Evolutionary conservation across 768 basidiomycete species (phyloP), one percentile per base, ranked within the genome.

Genomic region (Calocybe gangraenosa): DNA sequence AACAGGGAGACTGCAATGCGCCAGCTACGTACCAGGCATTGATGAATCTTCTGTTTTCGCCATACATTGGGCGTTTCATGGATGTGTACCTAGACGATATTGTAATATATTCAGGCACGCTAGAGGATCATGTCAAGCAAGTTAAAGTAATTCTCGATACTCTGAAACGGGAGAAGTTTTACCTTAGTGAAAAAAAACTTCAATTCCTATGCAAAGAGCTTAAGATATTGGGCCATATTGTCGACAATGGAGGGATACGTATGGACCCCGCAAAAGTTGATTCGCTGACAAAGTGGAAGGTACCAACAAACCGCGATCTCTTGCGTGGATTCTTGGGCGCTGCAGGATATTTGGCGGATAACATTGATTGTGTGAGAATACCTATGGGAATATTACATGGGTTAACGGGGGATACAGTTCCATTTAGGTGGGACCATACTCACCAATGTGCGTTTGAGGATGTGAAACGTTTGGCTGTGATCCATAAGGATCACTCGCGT

Each of bases 261-360:
- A 71, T 72, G 67, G 66, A 74, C 21, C 69, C 66, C 0, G 45
- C 61, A n/a, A 74, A 74, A 33, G 68, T 74, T 0, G 62, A 72
- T 40, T 31, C 46, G 0, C 57, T 71, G 0, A 1, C 56, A 1
- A 60, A 61, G 2, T 63, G 61, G 61, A 59, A 60, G 28, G 51
- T 49, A 0, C 64, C 62, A 0, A 61, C 54, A 0, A 63, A 54
- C 28, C 55, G 57, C 7, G 59, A 61, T 19, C 43, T 65, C 4
- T 37, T 69, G n/a, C 42, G 37, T 1, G 58, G 61, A 2, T 70
- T 72, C 48, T 40, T 68, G 0, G 68, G 70, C 1, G 51, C 65
- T 1, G 70, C 67, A 0, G 64, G 67, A 1, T 72, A 60, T 44
- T 50, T 67, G 0, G 65, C 65, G 1, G 51, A 55, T 43, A 59